Conservation (phyloP, 768 basidiomycete genomes). For the Terana coerulea region DNA sequence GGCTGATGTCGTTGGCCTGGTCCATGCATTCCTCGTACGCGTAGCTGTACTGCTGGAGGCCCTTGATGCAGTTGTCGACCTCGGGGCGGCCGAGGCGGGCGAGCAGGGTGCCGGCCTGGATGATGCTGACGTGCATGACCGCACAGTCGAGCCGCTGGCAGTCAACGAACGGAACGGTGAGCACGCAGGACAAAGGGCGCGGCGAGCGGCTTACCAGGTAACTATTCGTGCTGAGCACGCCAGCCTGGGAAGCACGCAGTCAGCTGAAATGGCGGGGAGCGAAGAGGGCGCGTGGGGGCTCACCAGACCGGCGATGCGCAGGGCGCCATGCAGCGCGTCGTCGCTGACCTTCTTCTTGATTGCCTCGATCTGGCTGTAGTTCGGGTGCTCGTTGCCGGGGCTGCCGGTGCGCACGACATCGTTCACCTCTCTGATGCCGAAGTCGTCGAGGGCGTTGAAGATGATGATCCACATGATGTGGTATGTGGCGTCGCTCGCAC, state of each 20-base stretch:
- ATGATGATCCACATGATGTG: constrained; percentile 90
- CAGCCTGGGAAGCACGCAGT: constrained; percentile 43
- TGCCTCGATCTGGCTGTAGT: constrained; percentile 51
- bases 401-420: constrained; percentile 36
- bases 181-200: neutral
- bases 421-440: constrained; percentile 74
- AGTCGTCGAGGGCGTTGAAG: constrained; percentile 81
- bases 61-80: constrained; percentile 78
- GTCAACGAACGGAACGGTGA: too few relatives aligned
- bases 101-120: constrained; percentile 77
- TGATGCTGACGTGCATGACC: constrained; percentile 84
- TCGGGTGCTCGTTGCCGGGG: constrained; percentile 32
- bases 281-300: too few relatives aligned
- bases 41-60: constrained; percentile 83
- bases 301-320: constrained; percentile 86
- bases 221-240: constrained; percentile 81
- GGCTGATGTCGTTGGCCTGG: constrained; percentile 62
- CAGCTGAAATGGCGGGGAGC: too few relatives aligned
- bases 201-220: constrained; percentile 59
- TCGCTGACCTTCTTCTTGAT: constrained; percentile 69
- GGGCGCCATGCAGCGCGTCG: constrained; percentile 80
- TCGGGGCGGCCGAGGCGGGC: constrained; percentile 82
- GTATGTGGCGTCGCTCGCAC: constrained; percentile 84
- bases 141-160: constrained; percentile 85
- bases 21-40: constrained; percentile 86